Evolutionary conservation across 768 basidiomycete species (phyloP).

Genomic region (Boletus rufocinnamomeus): DNA sequence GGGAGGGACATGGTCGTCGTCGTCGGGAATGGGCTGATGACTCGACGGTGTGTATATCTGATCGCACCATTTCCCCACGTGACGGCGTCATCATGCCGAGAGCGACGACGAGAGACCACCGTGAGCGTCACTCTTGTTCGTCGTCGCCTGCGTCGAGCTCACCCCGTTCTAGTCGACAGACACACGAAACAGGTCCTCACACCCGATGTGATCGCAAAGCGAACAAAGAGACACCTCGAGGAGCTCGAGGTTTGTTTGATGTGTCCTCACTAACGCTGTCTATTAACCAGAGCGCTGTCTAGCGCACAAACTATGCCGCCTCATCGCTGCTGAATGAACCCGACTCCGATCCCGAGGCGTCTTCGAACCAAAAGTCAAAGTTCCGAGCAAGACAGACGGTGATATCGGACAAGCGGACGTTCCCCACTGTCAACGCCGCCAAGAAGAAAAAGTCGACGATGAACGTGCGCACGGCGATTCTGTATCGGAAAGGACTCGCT

Average conservation of each 20-base stretch:
- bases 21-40: neutral
- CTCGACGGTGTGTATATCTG: neutral
- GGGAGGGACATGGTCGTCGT: constrained; percentile 16
- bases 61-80: constrained; percentile 28
- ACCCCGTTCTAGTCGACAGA: constrained; percentile 43
- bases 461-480: constrained; percentile 74
- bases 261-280: neutral
- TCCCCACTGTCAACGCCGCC: constrained; percentile 27
- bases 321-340: constrained; percentile 36
- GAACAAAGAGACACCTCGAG: constrained; percentile 75
- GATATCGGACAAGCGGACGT: constrained; percentile 72
- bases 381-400: constrained; percentile 70
- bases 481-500: constrained; percentile 80
- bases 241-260: constrained; percentile 69
- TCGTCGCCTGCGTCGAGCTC: constrained; percentile 9
- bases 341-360: constrained; percentile 31
- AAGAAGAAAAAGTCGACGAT: constrained; percentile 80
- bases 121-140: constrained; percentile 34
- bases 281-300: constrained; percentile 9
- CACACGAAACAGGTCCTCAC: constrained; percentile 47
- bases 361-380: constrained; percentile 41
- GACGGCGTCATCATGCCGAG: constrained; percentile 22
- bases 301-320: constrained; percentile 80
- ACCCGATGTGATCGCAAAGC: constrained; percentile 70
- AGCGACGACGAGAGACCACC: constrained; percentile 22